Conservation (phyloP, 805 yeast species). For the Spathaspora girioi region DNA sequence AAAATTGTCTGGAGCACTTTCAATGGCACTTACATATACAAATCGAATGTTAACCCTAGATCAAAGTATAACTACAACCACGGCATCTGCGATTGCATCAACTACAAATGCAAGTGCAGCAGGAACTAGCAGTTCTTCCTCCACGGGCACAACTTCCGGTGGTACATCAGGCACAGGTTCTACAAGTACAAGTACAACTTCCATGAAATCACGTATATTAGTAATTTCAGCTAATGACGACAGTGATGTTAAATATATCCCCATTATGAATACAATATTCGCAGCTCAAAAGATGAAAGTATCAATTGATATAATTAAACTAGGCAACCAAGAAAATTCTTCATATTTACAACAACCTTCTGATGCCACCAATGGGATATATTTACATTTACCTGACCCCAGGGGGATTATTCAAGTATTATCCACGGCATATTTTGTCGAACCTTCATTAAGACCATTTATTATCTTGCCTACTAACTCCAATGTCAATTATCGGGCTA, state of each 20-base stretch:
- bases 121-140: neutral
- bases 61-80: conserved; percentile 41
- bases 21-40: conserved; percentile 76
- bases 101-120: conserved; percentile 24
- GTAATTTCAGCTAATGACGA: conserved; percentile 70
- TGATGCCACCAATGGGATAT: conserved; percentile 91
- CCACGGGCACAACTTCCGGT: conserved; percentile 11
- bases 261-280: conserved; percentile 93
- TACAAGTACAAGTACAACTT: conserved; percentile 11
- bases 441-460: conserved; percentile 75
- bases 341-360: conserved; percentile 93
- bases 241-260: conserved; percentile 76
- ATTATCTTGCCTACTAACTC: conserved; percentile 79
- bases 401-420: conserved; percentile 80
- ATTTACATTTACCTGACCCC: conserved; percentile 64
- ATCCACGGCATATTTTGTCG: conserved; percentile 77
- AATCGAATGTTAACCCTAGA: conserved; percentile 59
- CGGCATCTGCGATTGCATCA: conserved; percentile 40
- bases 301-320: conserved; percentile 86
- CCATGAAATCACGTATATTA: conserved; percentile 37
- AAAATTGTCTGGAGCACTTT: conserved; percentile 69
- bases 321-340: conserved; percentile 51
- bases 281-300: conserved; percentile 92
- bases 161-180: conserved; percentile 8
- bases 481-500: conserved; percentile 89